Evolutionary conservation across 768 basidiomycete species (phyloP).

Genomic region (Saitozyma sp.): DNA sequence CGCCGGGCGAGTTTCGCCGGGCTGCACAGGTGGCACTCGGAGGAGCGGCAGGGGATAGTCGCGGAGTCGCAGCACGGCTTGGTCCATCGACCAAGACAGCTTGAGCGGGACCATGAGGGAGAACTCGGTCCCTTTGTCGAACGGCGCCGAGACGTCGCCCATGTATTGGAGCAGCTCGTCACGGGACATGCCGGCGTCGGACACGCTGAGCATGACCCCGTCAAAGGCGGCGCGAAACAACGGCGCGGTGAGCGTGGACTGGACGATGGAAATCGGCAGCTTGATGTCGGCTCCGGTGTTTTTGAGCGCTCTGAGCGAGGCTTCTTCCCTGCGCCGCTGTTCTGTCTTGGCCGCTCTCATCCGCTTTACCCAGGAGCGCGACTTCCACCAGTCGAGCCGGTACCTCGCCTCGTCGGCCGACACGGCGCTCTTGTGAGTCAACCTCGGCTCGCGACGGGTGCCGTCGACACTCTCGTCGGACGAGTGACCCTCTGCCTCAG

Average conservation of each 20-base stretch:
- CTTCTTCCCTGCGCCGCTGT: constrained; percentile 60
- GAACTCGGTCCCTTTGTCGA: constrained; percentile 71
- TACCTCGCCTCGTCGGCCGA: constrained; percentile 69
- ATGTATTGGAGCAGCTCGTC: constrained; percentile 56
- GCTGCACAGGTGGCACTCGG: constrained; percentile 61
- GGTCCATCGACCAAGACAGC: constrained; percentile 65
- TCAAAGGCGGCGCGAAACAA: constrained; percentile 68
- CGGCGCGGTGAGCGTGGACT: constrained; percentile 58
- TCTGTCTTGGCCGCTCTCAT: constrained; percentile 57
- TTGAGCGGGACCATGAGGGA: constrained; percentile 81
- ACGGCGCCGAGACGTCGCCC: constrained; percentile 63
- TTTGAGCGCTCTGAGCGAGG: constrained; percentile 57
- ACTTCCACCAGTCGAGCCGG: constrained; percentile 69
- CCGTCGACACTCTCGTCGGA: constrained; percentile 4
- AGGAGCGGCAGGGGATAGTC: constrained; percentile 87
- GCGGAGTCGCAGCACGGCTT: constrained; percentile 67
- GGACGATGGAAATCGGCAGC: constrained; percentile 53
- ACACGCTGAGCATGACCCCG: constrained; percentile 62
- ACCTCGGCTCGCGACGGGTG: background rate
- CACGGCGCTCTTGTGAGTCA: constrained; percentile 56
- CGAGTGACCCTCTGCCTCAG: constrained; percentile 4
- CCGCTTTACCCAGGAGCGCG: constrained; percentile 70
- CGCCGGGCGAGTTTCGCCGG: constrained; percentile 39
- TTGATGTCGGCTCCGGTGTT: constrained; percentile 20
- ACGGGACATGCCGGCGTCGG: constrained; percentile 63